These are phyloP conservation scores for Prunus padus DNA, from an alignment of 306 rosid genomes.

Conservation along the genomic window DNA sequence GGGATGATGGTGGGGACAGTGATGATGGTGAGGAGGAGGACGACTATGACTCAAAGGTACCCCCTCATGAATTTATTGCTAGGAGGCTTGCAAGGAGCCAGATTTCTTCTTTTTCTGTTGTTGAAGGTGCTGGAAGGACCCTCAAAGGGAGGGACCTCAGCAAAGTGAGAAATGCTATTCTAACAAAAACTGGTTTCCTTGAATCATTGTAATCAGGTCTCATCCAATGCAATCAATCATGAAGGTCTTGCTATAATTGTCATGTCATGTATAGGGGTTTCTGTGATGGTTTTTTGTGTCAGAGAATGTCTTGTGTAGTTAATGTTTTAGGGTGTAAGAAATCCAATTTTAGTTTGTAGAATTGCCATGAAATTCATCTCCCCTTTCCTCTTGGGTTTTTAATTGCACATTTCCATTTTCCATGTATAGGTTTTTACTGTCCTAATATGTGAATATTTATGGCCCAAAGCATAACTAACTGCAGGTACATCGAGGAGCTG, in stretches of 20 bases:
- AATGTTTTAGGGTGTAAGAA: constrained; percentile 6
- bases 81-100: constrained; percentile 81
- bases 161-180: constrained; percentile 80
- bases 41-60: constrained; percentile 45
- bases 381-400: not conserved
- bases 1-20: constrained; percentile 21
- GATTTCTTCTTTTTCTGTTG: constrained; percentile 84
- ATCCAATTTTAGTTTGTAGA: not conserved
- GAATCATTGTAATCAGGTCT: constrained; percentile 47
- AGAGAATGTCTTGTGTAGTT: not conserved
- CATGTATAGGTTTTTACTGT: not conserved
- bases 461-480: not conserved
- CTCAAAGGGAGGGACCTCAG: constrained; percentile 92
- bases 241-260: not conserved
- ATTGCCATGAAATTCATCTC: constrained; percentile 8
- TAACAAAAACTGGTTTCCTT: constrained; percentile 82
- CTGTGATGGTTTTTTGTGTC: not conserved
- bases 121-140: constrained; percentile 95
- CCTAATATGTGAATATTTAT: not conserved
- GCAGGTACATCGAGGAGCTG: not conserved
- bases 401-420: constrained; percentile 1
- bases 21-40: constrained; percentile 16
- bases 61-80: constrained; percentile 86
- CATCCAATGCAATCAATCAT: not conserved
- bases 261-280: constrained; percentile 25